Evolutionary conservation across 2,329 filamentous ascomycete genomes (phyloP).

Genomic region (Cladosporium sp.): DNA sequence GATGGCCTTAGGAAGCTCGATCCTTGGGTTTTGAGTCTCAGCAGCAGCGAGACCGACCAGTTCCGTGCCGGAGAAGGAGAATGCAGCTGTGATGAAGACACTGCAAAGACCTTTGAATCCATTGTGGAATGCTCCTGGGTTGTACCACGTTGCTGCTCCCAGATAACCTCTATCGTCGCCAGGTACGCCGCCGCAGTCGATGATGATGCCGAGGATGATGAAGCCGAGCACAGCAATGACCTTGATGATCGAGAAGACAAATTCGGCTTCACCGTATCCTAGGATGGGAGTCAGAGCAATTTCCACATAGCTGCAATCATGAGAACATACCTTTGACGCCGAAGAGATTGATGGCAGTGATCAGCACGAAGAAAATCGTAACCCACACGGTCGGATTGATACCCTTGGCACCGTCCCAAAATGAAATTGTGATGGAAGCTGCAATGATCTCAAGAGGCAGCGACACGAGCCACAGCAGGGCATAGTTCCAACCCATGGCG

Average conservation of each 20-base stretch:
- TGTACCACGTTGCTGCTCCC: slow-evolving; percentile 23
- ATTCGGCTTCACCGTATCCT: slow-evolving; percentile 27
- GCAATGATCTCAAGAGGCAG: slow-evolving; percentile 26
- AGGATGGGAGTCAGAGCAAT: background rate
- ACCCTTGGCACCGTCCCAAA: slow-evolving; percentile 18
- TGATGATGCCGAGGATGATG: slow-evolving; percentile 57
- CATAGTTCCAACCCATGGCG: slow-evolving; percentile 29
- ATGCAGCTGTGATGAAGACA: slow-evolving; percentile 60
- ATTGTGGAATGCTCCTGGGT: slow-evolving; percentile 52
- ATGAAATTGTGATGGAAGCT: slow-evolving; percentile 24
- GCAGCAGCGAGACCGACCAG: slow-evolving; percentile 48
- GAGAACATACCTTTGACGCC: slow-evolving; percentile 66
- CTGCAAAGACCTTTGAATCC: slow-evolving; percentile 61
- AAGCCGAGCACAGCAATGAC: slow-evolving; percentile 50
- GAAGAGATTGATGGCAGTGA: slow-evolving; percentile 79
- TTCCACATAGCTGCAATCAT: slow-evolving; percentile 61
- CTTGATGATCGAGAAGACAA: slow-evolving; percentile 26
- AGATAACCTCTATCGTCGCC: slow-evolving; percentile 22
- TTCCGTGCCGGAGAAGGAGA: slow-evolving; percentile 59
- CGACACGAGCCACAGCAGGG: slow-evolving; percentile 23
- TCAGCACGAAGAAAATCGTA: slow-evolving; percentile 70
- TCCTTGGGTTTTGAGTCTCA: slow-evolving; percentile 46
- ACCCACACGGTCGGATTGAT: slow-evolving; percentile 73
- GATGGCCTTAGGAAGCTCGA: slow-evolving; percentile 33
- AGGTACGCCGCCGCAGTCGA: slow-evolving; percentile 55